These are phyloP conservation scores for Arxiozyma slooffiae DNA, from an alignment of 1,139 yeast genomes.

Conservation along the genomic window DNA sequence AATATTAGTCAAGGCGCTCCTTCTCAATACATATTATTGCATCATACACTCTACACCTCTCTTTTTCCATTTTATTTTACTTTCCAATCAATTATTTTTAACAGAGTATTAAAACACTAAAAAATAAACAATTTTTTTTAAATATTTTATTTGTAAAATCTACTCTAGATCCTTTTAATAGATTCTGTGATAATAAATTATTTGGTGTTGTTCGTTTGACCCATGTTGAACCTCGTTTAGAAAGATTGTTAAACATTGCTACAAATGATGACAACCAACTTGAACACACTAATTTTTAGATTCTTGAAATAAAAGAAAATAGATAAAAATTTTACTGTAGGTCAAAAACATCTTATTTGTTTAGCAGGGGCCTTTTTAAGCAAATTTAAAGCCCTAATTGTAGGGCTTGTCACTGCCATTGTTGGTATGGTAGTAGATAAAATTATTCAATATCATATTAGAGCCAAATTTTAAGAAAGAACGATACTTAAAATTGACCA, in stretches of 20 bases:
- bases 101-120: constrained; percentile 9
- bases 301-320: constrained; percentile 48
- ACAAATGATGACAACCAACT: neutral
- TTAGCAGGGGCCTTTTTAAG: constrained; percentile 62
- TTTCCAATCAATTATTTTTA: constrained; percentile 2
- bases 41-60: constrained; percentile 22
- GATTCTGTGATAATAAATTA: constrained; percentile 42
- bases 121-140: constrained; percentile 10
- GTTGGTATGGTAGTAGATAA: constrained; percentile 74
- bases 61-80: constrained; percentile 24
- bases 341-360: constrained; percentile 70
- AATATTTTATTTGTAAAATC: constrained; percentile 36
- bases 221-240: constrained; percentile 42
- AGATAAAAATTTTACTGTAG: constrained; percentile 68
- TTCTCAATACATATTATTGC: no score
- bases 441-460: constrained; percentile 63
- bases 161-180: constrained; percentile 51
- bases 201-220: constrained; percentile 48
- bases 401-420: constrained; percentile 83
- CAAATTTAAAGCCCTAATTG: constrained; percentile 50
- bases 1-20: no score
- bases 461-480: constrained; percentile 50
- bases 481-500: constrained; percentile 79
- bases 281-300: constrained; percentile 30
- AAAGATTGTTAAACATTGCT: constrained; percentile 26